Percentiles rank a stretch among this genome's conserved stretches.
Conservation (phyloP, 176 grass and related monocot genomes). For the Aegilops speltoides region DNA sequence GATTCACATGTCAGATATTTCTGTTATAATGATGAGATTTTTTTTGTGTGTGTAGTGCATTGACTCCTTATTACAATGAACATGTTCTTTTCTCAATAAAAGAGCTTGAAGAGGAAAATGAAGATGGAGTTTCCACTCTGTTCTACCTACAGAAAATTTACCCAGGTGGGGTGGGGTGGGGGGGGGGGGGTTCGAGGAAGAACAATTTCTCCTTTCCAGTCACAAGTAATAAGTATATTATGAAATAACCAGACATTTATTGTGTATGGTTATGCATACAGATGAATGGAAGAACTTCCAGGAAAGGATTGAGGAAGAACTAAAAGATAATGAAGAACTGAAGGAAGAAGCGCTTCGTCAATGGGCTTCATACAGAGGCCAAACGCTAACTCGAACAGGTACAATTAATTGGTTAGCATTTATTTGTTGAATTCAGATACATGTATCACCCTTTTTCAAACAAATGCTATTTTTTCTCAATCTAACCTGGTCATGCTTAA, state of each 20-base stretch:
- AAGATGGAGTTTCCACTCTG: conserved; percentile 89
- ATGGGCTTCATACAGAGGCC: conserved; percentile 92
- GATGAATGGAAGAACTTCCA: conserved; percentile 94
- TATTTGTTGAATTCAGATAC: conserved; percentile 3
- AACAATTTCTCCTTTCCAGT: conserved; percentile 23
- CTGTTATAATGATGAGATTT: conserved; percentile 22
- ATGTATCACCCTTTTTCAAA: neutral
- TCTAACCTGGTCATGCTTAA: conserved; percentile 8
- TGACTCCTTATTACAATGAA: conserved; percentile 87
- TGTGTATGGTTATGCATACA: conserved; percentile 33
- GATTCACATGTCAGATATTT: conserved; percentile 22
- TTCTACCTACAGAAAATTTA: conserved; percentile 98
- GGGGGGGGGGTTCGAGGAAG: neutral
- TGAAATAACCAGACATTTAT: conserved; percentile 5
- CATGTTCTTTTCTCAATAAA: conserved; percentile 75
- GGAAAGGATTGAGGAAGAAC: conserved; percentile 65
- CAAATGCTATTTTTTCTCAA: neutral
- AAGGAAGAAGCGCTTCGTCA: conserved; percentile 64
- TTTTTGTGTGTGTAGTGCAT: conserved; percentile 45
- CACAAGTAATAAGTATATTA: neutral
- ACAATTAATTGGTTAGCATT: conserved; percentile 18
- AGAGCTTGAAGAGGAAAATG: conserved; percentile 81
- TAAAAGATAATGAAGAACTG: conserved; percentile 36
- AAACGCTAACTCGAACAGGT: conserved; percentile 94
- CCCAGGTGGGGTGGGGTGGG: conserved; percentile 48